These are phyloP conservation scores for Aspergillus tanneri DNA, from an alignment of 2,329 filamentous ascomycete species.

Conservation along the genomic window DNA sequence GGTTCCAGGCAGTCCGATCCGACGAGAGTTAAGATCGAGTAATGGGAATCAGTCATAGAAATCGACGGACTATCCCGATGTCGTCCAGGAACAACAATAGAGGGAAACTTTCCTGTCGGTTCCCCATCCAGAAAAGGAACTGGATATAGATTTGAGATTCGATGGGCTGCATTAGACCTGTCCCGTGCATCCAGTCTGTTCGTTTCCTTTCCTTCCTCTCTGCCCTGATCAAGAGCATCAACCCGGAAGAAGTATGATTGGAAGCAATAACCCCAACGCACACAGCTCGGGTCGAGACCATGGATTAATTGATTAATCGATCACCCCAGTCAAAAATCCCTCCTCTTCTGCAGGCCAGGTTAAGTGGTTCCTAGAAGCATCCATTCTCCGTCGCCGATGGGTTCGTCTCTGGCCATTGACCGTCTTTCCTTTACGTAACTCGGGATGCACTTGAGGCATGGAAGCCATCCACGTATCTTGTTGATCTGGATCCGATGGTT, in stretches of 20 bases:
- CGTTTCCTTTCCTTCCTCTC: background rate
- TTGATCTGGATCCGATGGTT: constrained; percentile 3
- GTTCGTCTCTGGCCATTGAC: constrained; percentile 12
- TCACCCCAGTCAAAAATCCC: background rate
- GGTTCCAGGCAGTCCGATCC: constrained; percentile 11
- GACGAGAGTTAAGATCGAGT: constrained; percentile 19
- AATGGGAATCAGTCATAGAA: constrained; percentile 21
- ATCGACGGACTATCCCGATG: background rate
- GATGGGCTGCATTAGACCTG: too few species aligned
- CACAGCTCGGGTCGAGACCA: constrained; percentile 5
- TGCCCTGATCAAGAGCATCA: background rate
- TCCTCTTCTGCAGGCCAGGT: background rate
- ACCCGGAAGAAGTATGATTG: too few species aligned
- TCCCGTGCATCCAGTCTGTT: too few species aligned
- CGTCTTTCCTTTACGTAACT: constrained; percentile 45
- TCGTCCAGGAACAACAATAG: background rate
- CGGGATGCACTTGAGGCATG: constrained; percentile 22
- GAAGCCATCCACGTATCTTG: constrained; percentile 1
- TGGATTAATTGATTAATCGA: constrained; percentile 6
- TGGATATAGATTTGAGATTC: too few species aligned
- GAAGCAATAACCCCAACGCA: too few species aligned
- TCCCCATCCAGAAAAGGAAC: too few species aligned
- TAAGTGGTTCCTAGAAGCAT: constrained; percentile 14
- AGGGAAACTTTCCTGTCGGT: background rate
- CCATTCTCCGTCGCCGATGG: constrained; percentile 6